phyloP scores from a whole-genome alignment of 1,139 yeast genomes.

The Saccharomyces uvarum region DNA sequence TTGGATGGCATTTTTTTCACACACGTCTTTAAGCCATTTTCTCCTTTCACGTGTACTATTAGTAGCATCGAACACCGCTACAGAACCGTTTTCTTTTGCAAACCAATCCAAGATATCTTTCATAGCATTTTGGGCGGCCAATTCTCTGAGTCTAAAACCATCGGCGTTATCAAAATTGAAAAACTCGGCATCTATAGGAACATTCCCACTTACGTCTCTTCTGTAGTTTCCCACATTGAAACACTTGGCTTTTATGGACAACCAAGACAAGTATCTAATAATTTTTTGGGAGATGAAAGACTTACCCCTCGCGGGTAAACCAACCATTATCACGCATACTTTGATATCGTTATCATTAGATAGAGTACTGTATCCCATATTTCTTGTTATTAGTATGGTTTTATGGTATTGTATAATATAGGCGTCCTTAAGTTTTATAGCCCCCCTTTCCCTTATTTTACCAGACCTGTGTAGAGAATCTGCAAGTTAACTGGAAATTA shows the following conservation, averaged over 20 bases:
- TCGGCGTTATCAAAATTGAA: constrained; percentile 61
- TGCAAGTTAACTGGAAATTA: not conserved
- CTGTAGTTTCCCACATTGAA: constrained; percentile 87
- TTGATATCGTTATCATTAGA: constrained; percentile 64
- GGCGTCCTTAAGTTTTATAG: not conserved
- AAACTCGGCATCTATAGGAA: constrained; percentile 65
- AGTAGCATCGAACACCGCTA: constrained; percentile 87
- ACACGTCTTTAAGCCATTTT: constrained; percentile 51
- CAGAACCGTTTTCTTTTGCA: constrained; percentile 69
- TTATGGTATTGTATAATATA: not conserved
- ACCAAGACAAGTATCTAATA: constrained; percentile 86
- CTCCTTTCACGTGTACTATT: constrained; percentile 70
- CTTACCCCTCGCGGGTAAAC: constrained; percentile 63
- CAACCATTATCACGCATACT: constrained; percentile 71
- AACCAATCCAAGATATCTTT: constrained; percentile 89
- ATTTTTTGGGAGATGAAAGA: constrained; percentile 63
- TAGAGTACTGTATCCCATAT: constrained; percentile 67
- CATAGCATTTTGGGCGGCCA: constrained; percentile 67
- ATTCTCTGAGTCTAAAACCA: constrained; percentile 54
- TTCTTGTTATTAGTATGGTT: not conserved
- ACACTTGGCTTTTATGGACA: constrained; percentile 76
- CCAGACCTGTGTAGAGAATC: not conserved
- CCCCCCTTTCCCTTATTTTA: not conserved
- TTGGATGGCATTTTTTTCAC: constrained; percentile 63
- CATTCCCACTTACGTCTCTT: constrained; percentile 43